Percentiles rank a stretch among this genome's conserved stretches.
These are phyloP conservation scores for Chlorella sp. DNA, from an alignment of 139 green algal species.

Conservation along the genomic window DNA sequence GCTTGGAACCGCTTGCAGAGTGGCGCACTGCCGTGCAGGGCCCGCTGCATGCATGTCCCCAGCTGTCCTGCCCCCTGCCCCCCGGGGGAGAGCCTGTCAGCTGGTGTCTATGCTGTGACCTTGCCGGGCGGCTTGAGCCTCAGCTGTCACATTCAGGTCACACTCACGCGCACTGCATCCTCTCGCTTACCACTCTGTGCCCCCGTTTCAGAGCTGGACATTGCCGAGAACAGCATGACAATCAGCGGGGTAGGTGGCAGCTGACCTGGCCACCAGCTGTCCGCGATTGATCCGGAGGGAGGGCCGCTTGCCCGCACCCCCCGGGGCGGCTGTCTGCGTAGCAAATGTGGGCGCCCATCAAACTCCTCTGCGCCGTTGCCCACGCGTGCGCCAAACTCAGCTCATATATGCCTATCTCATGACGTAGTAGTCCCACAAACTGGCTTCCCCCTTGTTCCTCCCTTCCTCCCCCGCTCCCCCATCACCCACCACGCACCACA, in stretches of 20 bases:
- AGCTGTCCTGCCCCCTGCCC: neutral
- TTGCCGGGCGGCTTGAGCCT: neutral
- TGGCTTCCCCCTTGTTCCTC: neutral
- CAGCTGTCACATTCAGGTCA: no score
- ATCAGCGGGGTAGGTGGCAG: neutral
- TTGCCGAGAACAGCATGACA: neutral
- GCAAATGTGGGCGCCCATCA: neutral
- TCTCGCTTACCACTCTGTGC: neutral
- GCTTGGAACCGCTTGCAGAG: no score
- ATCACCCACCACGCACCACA: no score
- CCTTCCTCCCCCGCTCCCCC: no score
- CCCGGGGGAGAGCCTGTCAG: no score
- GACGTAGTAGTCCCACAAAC: no score
- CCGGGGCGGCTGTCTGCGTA: no score
- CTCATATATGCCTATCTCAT: neutral
- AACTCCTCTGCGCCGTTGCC: neutral
- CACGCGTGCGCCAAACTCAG: neutral
- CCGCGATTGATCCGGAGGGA: no score
- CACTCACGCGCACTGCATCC: neutral
- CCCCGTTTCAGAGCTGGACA: neutral
- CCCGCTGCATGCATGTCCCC: neutral
- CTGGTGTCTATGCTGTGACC: neutral
- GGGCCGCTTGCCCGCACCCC: neutral
- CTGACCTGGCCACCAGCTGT: neutral
- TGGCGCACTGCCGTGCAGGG: no score